A percentile compares a stretch with the other conserved stretches of the same genome.
Conservation (phyloP, 2,329 filamentous ascomycete species). For the Fulvia fulva region DNA sequence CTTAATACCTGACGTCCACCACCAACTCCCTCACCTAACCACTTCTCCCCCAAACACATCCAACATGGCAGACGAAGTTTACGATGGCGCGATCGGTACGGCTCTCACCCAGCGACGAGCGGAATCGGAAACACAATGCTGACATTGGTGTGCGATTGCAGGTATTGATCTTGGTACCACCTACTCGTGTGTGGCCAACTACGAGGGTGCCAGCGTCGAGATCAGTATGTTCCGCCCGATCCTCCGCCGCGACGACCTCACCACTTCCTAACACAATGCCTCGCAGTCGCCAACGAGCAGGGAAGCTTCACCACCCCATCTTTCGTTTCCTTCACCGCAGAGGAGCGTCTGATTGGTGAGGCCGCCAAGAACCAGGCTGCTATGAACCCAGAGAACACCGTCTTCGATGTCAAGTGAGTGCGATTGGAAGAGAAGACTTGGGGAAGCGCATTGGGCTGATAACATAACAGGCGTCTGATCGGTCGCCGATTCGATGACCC, state of each 20-base stretch:
- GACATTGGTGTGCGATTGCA: slow-evolving; percentile 95
- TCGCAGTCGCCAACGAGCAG: slow-evolving; percentile 88
- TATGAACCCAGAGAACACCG: slow-evolving; percentile 97
- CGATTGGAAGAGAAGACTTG: slow-evolving; percentile 1
- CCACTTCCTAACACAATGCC: slow-evolving; percentile 8
- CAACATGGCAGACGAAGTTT: slow-evolving; percentile 94
- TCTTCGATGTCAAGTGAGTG: slow-evolving; percentile 87
- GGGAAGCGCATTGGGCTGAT: slow-evolving; percentile 30
- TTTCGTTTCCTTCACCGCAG: slow-evolving; percentile 97
- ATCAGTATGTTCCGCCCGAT: slow-evolving; percentile 64
- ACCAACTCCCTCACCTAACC: slow-evolving; percentile 4
- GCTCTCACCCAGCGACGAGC: slow-evolving; percentile 60
- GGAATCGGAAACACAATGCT: slow-evolving; percentile 64
- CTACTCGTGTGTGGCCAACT: slow-evolving; percentile 99
- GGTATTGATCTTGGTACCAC: slow-evolving; percentile 99
- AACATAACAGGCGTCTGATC: slow-evolving; percentile 75
- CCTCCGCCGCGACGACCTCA: slow-evolving; percentile 5
- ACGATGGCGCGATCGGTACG: slow-evolving; percentile 94
- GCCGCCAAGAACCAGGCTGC: slow-evolving; percentile 99
- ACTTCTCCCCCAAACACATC: slow-evolving; percentile 8
- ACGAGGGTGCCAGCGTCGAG: slow-evolving; percentile 99
- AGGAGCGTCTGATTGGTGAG: slow-evolving; percentile 99
- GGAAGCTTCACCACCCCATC: slow-evolving; percentile 98
- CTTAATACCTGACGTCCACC: not conserved
- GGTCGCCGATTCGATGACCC: slow-evolving; percentile 92